Percentiles rank a stretch among this genome's conserved stretches.
These are phyloP conservation scores for Corrigiola litoralis DNA, from an alignment of 179 eudicot species.

Conservation along the genomic window DNA sequence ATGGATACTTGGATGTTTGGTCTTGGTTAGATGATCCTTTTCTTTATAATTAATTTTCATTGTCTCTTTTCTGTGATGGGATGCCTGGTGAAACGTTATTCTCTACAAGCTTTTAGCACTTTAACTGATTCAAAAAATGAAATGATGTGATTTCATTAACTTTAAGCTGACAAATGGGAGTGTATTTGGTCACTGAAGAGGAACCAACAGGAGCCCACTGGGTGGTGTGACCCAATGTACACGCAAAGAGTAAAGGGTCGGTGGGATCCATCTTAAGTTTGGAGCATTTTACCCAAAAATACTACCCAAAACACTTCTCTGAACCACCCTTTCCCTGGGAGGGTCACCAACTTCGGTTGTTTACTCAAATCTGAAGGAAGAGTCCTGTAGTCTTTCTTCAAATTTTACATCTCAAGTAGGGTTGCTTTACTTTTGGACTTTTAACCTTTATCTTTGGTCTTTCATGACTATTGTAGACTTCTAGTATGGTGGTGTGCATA, in stretches of 20 bases:
- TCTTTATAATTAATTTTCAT: not conserved
- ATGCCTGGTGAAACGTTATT: constrained; percentile 28
- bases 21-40: constrained; percentile 6
- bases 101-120: not conserved
- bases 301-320: not conserved
- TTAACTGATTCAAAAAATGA: not conserved
- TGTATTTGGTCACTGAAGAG: constrained; percentile 15
- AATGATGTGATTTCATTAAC: not conserved
- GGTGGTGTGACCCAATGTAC: constrained; percentile 27
- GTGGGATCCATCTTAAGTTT: constrained; percentile 19
- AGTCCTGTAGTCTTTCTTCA: no score
- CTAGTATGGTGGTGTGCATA: no score
- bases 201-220: constrained; percentile 1
- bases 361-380: no score
- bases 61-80: constrained; percentile 5
- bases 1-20: not conserved
- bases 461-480: no score
- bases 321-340: not conserved
- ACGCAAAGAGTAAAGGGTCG: constrained; percentile 30
- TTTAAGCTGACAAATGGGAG: constrained; percentile 25
- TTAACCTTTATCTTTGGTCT: no score
- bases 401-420: no score
- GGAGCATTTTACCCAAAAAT: not conserved
- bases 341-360: no score
- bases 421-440: no score